Base-by-base conservation (phyloP, 2,329 filamentous ascomycete species). In the Diaporthe sp. region DNA sequence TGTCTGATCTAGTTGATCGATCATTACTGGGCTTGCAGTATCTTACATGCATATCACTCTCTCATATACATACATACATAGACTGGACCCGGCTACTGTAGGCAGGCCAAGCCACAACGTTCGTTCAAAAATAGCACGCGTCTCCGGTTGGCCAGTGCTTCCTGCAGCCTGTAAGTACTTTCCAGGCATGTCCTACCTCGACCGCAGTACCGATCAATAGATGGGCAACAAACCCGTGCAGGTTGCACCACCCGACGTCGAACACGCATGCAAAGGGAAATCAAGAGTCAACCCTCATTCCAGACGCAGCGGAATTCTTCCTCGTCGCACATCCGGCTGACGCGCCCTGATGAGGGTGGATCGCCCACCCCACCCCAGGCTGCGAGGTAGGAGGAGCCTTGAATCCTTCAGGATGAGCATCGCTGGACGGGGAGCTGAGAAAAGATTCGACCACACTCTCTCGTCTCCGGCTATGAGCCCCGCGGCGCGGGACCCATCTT, bases 371-470 rank as follows among this genome's bases (percentile, higher is more conserved):
- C 65, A 70, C 65, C 47, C 65, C 34, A 42, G 65, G 65, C 49
- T 55, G 49, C 65, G 65, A 70, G 65, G 65, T 15, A 70, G 65
- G 65, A 68, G 65, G 65, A 70, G 65, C 34, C 65, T 28, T 55
- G 49, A 55, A 55, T 70, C 65, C 65, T 70, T 47, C 34, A 70
- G 65, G 65, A 68, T 68, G 65, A 53, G 34, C 49, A 70, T 28
- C 65, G 65, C 47, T 70, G 65, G 22, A 12, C 34, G 22, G 34
- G 12, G 49, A 68, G 65, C 65, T 68, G 65, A 34, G 34, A 34
- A 34, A 65, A 44, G 9, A 28, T 7, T 4, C 10, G 44, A 49
- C 44, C 6, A 7, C 44, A 22, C 42, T 22, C 37, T 12, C 12
- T 12, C 37, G 34, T 34, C 34, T 34, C 60, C 39, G 39, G 39